Evolutionary conservation across 2,329 filamentous ascomycete genomes (phyloP).

Genomic region (Aspergillus caelatus): DNA sequence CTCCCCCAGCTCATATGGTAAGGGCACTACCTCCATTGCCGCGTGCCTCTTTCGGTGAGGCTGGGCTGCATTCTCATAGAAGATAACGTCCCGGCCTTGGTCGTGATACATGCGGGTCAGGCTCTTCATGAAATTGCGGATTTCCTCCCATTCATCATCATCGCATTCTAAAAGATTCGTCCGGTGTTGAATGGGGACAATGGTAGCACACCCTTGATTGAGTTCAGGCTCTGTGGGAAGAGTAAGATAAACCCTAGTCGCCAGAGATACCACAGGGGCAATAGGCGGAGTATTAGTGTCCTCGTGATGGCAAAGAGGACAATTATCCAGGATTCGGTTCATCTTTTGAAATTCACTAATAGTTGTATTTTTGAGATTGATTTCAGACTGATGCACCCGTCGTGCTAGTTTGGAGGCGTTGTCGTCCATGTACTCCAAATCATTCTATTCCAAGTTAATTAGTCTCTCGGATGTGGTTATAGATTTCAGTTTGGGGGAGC

Average conservation of each 20-base stretch:
- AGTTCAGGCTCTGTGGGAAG: slow-evolving; percentile 88
- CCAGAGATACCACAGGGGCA: slow-evolving; percentile 84
- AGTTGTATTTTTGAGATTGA: slow-evolving; percentile 83
- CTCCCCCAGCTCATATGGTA: slow-evolving; percentile 88
- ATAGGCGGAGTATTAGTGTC: slow-evolving; percentile 75
- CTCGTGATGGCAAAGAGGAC: slow-evolving; percentile 90
- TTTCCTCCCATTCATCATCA: slow-evolving; percentile 98
- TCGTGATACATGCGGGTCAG: slow-evolving; percentile 93
- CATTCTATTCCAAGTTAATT: slow-evolving; percentile 54
- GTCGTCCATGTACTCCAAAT: slow-evolving; percentile 96
- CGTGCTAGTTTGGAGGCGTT: slow-evolving; percentile 89
- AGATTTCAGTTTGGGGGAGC: slow-evolving; percentile 20
- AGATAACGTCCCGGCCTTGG: slow-evolving; percentile 87
- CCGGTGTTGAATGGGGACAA: slow-evolving; percentile 85
- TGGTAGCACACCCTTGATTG: slow-evolving; percentile 78
- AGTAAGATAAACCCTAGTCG: slow-evolving; percentile 83
- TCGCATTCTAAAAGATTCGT: slow-evolving; percentile 95
- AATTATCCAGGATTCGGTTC: slow-evolving; percentile 81
- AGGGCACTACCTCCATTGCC: slow-evolving; percentile 79
- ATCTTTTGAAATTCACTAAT: slow-evolving; percentile 89
- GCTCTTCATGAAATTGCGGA: slow-evolving; percentile 98
- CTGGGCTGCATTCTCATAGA: slow-evolving; percentile 93
- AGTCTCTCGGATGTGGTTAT: slow-evolving; percentile 14
- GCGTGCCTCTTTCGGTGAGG: slow-evolving; percentile 81
- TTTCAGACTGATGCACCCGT: slow-evolving; percentile 82